phyloP scores from a whole-genome alignment of 2,329 filamentous ascomycete species.

The Penicillium crustosum region DNA sequence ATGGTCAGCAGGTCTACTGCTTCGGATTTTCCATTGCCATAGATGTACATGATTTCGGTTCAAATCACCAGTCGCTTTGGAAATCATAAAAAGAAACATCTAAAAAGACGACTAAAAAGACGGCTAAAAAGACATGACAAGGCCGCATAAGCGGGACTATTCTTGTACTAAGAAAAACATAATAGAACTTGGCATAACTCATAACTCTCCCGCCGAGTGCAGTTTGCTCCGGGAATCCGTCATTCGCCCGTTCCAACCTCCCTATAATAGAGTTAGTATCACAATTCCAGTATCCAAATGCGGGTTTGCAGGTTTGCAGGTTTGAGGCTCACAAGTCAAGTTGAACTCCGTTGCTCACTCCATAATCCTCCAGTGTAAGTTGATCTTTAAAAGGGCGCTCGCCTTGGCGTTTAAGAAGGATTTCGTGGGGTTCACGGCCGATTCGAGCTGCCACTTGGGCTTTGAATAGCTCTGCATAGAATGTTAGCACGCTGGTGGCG shows the following conservation, averaged over 20 bases:
- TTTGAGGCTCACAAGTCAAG: constrained; percentile 46
- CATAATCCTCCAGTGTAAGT: constrained; percentile 85
- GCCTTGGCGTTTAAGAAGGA: constrained; percentile 86
- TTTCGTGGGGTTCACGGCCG: constrained; percentile 85
- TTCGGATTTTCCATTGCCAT: constrained; percentile 3
- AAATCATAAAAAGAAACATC: constrained; percentile 5
- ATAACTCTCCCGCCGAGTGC: constrained; percentile 14
- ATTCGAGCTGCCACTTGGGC: constrained; percentile 87
- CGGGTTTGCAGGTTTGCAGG: neutral
- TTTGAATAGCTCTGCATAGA: constrained; percentile 68
- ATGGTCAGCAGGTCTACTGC: constrained; percentile 15
- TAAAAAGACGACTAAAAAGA: no score
- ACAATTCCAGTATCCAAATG: neutral
- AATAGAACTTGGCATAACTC: constrained; percentile 10
- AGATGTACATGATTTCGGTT: constrained; percentile 4
- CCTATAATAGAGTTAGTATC: constrained; percentile 33
- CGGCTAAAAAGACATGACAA: no score
- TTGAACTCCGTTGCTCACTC: constrained; percentile 83
- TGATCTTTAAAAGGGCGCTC: constrained; percentile 92
- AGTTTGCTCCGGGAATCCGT: constrained; percentile 9
- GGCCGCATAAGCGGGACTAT: no score
- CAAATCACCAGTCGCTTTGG: constrained; percentile 3
- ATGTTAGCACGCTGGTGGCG: constrained; percentile 4
- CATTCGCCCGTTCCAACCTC: constrained; percentile 52
- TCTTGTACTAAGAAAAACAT: constrained; percentile 9